A percentile compares a stretch with the other conserved stretches of the same genome.
These are phyloP conservation scores for Colletotrichum sp. DNA, from an alignment of 2,329 filamentous ascomycete genomes.

Conservation along the genomic window DNA sequence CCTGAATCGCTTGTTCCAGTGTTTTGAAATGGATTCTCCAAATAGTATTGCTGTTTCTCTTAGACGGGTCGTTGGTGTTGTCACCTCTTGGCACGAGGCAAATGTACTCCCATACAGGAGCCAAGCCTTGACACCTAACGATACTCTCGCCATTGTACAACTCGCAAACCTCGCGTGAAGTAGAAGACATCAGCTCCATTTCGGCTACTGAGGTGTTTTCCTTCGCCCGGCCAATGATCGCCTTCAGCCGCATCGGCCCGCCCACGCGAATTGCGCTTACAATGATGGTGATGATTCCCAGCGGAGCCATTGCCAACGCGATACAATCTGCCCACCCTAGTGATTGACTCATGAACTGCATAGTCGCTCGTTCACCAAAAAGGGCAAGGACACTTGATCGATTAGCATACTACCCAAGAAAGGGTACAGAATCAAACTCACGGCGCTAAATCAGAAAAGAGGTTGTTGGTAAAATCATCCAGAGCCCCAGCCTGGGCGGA, in stretches of 20 bases:
- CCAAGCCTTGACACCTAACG: not conserved
- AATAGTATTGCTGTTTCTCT: not conserved
- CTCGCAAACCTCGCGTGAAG: conserved; percentile 42
- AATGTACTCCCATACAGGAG: not conserved
- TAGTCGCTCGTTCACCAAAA: conserved; percentile 42
- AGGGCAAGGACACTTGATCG: conserved; percentile 31
- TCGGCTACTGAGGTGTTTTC: conserved; percentile 38
- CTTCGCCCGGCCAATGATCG: conserved; percentile 42
- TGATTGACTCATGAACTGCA: conserved; percentile 42
- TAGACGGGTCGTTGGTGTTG: not conserved
- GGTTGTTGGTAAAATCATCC: not conserved
- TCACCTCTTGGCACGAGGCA: not conserved
- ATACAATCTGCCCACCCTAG: conserved; percentile 32
- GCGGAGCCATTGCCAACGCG: conserved; percentile 36
- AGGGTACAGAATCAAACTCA: fast-evolving
- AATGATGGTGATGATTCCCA: conserved; percentile 45
- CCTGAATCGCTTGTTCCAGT: not conserved
- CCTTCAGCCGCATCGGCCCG: conserved; percentile 32
- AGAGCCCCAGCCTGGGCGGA: not conserved
- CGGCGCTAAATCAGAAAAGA: not conserved
- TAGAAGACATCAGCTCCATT: conserved; percentile 45
- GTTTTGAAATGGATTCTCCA: not conserved
- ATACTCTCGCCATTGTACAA: conserved; percentile 30
- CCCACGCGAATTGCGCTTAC: conserved; percentile 36
- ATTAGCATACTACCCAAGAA: not conserved